Evolutionary conservation across 164 flowering plant genomes (phyloP).

Genomic region (grape (Vitis vinifera)): ASM3070453v1 NC_081823.1:19150501-19151000

Average conservation of each 20-base stretch:
- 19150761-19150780: slow-evolving; percentile 83
- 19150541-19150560: neutral
- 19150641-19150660: neutral
- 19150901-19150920: slow-evolving; percentile 44
- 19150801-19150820: slow-evolving; percentile 65
- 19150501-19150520: neutral
- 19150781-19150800: slow-evolving; percentile 75
- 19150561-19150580: neutral
- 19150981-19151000: neutral
- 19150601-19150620: neutral
- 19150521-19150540: neutral
- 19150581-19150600: too few species aligned
- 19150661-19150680: neutral
- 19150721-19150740: neutral
- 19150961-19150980: neutral
- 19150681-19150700: neutral
- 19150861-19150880: slow-evolving; percentile 76
- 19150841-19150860: slow-evolving; percentile 45
- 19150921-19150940: neutral
- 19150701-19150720: neutral
- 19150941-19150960: neutral
- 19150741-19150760: slow-evolving; percentile 3
- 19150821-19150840: slow-evolving; percentile 54
- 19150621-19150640: neutral
- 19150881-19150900: slow-evolving; percentile 85